phyloP scores from a whole-genome alignment of 306 rosid genomes.

The Vachellia pachyceras region DNA sequence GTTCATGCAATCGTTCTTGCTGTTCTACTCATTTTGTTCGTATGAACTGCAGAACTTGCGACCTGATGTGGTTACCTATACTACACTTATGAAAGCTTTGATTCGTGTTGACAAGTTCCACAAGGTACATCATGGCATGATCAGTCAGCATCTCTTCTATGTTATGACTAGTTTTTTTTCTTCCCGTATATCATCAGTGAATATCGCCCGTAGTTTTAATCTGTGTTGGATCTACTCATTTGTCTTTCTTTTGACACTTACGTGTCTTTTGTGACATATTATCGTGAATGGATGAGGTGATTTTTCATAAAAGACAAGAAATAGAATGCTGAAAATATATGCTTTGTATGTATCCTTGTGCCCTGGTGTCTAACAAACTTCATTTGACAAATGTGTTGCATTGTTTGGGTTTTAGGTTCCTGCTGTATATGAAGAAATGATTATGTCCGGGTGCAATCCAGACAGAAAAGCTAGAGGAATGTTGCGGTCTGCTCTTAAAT shows the following conservation, averaged over 20 bases:
- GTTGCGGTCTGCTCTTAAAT: conserved; percentile 92
- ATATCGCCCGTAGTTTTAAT: too few relatives aligned
- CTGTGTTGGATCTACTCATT: too few relatives aligned
- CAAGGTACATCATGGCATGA: conserved; percentile 45
- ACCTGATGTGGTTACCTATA: conserved; percentile 73
- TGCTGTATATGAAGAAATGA: conserved; percentile 91
- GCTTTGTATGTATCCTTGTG: conserved; percentile 21
- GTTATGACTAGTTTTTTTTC: background rate
- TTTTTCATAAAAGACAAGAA: too few relatives aligned
- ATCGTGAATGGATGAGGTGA: too few relatives aligned
- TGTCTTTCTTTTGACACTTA: too few relatives aligned
- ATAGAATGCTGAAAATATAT: background rate
- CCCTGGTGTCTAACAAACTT: conserved; percentile 19
- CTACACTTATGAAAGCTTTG: conserved; percentile 78
- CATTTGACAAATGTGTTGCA: conserved; percentile 27
- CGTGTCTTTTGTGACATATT: too few relatives aligned
- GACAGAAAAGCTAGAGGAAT: conserved; percentile 93
- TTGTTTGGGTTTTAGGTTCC: conserved; percentile 80
- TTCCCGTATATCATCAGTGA: conserved; percentile 6
- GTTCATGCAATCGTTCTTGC: background rate
- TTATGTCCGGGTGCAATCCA: conserved; percentile 76
- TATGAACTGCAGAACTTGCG: conserved; percentile 61
- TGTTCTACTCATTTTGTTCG: conserved; percentile 17
- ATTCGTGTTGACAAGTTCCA: conserved; percentile 65
- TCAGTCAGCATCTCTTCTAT: background rate